Evolutionary conservation across 306 rosid genomes (phyloP).

Genomic region (Dalbergia oliveri): DNA sequence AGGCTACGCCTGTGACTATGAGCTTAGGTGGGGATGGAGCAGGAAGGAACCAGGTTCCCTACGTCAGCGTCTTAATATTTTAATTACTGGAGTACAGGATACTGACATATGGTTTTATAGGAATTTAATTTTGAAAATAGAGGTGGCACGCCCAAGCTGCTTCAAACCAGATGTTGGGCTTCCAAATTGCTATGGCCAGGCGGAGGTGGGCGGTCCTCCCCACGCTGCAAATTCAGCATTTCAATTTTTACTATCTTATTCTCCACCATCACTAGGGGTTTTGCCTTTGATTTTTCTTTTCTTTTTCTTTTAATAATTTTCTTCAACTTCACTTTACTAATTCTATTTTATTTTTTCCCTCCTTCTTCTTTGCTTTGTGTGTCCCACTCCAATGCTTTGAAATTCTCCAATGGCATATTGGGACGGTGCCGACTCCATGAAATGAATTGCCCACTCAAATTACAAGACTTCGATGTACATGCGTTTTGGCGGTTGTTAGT

Average conservation of each 20-base stretch:
- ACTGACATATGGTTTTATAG: not conserved
- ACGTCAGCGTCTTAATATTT: constrained; percentile 4
- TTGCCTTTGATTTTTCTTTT: not conserved
- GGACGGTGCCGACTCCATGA: constrained; percentile 46
- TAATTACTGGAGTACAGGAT: not conserved
- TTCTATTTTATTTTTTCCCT: too few relatives aligned
- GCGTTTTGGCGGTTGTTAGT: not conserved
- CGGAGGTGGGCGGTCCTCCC: constrained; percentile 15
- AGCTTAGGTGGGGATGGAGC: not conserved
- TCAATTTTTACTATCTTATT: not conserved
- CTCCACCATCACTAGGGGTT: not conserved
- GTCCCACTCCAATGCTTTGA: not conserved
- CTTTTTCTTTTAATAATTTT: not conserved
- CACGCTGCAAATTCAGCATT: not conserved
- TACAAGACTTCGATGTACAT: not conserved
- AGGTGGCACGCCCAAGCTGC: not conserved
- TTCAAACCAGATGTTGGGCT: not conserved
- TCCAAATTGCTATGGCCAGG: not conserved
- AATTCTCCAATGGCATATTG: not conserved
- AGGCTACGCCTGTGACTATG: constrained; percentile 22
- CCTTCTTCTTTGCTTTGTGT: not conserved
- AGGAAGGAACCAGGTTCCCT: constrained; percentile 3
- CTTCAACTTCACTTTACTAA: not conserved
- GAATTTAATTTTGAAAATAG: not conserved
- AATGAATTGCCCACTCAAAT: not conserved